These are phyloP conservation scores for Neoboletus subvelutipes DNA, from an alignment of 768 basidiomycete species.

Conservation along the genomic window DNA sequence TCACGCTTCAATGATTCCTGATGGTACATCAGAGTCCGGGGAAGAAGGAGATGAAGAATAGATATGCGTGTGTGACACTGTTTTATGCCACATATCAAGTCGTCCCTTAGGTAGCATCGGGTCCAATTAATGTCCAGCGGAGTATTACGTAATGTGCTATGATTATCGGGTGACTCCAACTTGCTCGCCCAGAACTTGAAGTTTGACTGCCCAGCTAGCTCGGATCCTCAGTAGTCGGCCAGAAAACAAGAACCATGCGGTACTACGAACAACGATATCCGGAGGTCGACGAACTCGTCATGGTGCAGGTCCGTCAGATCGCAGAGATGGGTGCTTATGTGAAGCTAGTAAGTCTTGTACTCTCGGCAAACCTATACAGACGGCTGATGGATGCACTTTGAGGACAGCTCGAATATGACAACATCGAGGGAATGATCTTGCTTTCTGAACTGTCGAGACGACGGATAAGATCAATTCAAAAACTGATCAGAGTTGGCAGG, in stretches of 20 bases:
- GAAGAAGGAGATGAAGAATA: conserved; percentile 18
- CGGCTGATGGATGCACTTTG: background rate
- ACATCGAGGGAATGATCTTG: conserved; percentile 99
- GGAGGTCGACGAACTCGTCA: conserved; percentile 96
- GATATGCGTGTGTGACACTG: background rate
- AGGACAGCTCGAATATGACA: conserved; percentile 92
- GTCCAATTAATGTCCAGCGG: background rate
- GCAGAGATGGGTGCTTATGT: conserved; percentile 99
- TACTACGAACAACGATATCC: conserved; percentile 94
- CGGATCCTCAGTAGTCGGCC: background rate
- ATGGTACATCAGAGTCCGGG: conserved; percentile 17
- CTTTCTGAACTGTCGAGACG: conserved; percentile 96
- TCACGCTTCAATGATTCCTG: conserved; percentile 33
- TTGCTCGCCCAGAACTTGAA: background rate
- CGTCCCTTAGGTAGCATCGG: background rate
- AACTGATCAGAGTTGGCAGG: conserved; percentile 93
- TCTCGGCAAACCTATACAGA: background rate
- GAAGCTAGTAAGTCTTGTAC: conserved; percentile 70
- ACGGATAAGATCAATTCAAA: conserved; percentile 96
- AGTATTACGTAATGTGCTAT: conserved; percentile 10
- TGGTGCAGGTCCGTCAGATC: conserved; percentile 99
- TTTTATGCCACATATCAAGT: background rate
- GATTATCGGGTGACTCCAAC: background rate
- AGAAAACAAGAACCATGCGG: conserved; percentile 53
- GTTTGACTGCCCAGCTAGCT: background rate